Base-by-base conservation (phyloP, 495 filamentous ascomycete species). In the Darksidea phi region DNA sequence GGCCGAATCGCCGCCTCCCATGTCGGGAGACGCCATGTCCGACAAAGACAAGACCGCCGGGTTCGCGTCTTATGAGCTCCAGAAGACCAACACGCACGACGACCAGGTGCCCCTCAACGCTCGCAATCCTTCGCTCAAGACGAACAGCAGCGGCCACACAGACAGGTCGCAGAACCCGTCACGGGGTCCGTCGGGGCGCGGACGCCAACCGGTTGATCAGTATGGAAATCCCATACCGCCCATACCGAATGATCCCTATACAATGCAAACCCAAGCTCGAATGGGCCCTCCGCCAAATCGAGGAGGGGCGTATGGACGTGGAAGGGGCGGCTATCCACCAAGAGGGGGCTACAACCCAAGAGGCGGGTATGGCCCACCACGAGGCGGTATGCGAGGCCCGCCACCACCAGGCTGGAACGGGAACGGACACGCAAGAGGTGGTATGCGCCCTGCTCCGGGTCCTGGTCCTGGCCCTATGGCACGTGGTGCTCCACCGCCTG, bases 31-130 rank as follows among this genome's bases (percentile, higher is more conserved):
- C 25, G 63, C 67, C 11, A 61, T 54, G 48, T 59, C 61, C 17
- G 63, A 69, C 17, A 52, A 38, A 45, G 85, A 92, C 57, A 85
- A 85, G 26, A 71, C 85, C 11, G 82, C 89, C 1, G 79, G 83
- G 28, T 96, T 95, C 74, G 86, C 91, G 8, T 81, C 90, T 0
- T 97, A 87, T 68, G 90, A 93, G 54, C 76, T 80, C 13, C 72
- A 77, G 23, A 78, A 76, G 51, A 77, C 81, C 32, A 80, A 82
- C 11, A 86, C 83, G 58, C 80, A 81, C 13, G 94, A 97, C 48
- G 94, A 97, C 70, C 80, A 84, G 28, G 85, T 88, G n/a, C 91
- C 91, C 0, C 74, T 97, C 24, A 96, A 93, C 34, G 77, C 84
- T 0, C 75, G 80, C 57, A 86, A 83, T 51, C 74, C 71, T 32